These are phyloP conservation scores for Gossypium stocksii DNA, from an alignment of 345 rosid species.

Conservation along the genomic window DNA sequence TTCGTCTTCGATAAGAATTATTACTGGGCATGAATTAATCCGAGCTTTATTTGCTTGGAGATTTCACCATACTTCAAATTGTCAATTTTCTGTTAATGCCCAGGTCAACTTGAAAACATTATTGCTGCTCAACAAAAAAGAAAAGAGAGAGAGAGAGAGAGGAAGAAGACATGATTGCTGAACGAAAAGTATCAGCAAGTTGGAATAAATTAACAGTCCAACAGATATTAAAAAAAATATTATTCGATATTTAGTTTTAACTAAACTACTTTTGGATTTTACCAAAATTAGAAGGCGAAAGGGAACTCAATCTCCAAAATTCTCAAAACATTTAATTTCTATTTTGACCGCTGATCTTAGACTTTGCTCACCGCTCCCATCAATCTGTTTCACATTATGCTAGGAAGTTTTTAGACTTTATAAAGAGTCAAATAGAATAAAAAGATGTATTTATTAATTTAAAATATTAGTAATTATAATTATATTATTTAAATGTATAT, in stretches of 20 bases:
- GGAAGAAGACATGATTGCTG: no score
- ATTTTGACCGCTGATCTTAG: neutral
- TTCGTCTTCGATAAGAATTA: no score
- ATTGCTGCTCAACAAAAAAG: no score
- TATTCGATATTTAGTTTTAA: neutral
- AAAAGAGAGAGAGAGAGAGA: no score
- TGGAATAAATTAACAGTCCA: neutral
- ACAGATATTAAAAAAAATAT: neutral
- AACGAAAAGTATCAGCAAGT: neutral
- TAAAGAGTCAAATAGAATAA: no score
- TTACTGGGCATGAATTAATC: no score
- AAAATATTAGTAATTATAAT: no score
- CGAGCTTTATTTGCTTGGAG: neutral
- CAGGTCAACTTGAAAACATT: neutral
- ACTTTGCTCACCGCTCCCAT: neutral
- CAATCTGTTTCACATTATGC: neutral
- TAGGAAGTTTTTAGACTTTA: no score
- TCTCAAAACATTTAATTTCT: neutral
- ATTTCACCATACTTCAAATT: neutral
- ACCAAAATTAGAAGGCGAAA: neutral
- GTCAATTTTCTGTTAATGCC: neutral
- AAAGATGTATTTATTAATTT: no score
- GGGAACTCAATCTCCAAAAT: neutral
- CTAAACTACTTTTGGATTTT: neutral
- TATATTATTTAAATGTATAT: no score